Conservation (phyloP, 1,284 basidiomycete genomes). For the Trichosporon sp. region DNA sequence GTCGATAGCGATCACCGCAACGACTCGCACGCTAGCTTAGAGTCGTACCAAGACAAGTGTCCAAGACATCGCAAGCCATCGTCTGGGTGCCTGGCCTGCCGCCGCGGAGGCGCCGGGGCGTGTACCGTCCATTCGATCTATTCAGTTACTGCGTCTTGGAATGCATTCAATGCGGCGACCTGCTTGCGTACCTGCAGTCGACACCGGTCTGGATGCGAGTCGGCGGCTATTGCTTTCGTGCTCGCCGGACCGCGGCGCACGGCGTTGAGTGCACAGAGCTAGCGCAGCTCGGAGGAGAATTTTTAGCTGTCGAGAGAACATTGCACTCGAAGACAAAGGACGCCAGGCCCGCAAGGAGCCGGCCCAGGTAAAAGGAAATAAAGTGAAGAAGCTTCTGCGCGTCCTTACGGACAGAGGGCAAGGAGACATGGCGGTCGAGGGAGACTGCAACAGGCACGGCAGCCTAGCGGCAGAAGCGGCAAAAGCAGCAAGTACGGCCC, state of each 20-base stretch:
- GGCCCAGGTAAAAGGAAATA: not conserved
- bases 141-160: not conserved
- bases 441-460: constrained; percentile 3
- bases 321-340: not conserved
- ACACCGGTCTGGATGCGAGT: not conserved
- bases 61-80: constrained; percentile 2
- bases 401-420: not conserved
- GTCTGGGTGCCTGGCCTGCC: not conserved
- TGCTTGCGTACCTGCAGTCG: not conserved
- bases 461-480: not conserved
- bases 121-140: not conserved
- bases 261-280: not conserved
- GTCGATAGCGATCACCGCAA: not conserved
- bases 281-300: not conserved
- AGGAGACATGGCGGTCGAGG: constrained; percentile 1
- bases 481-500: constrained; percentile 12
- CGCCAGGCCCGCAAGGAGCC: constrained; percentile 6
- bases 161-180: not conserved
- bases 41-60: not conserved
- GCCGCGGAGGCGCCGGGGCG: too few species aligned
- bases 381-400: constrained; percentile 1
- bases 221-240: not conserved
- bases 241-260: not conserved
- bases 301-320: not conserved
- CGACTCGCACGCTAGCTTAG: not conserved